These are phyloP conservation scores for Capsicum baccatum DNA, from an alignment of 257 asterid species.

Conservation along the genomic window DNA sequence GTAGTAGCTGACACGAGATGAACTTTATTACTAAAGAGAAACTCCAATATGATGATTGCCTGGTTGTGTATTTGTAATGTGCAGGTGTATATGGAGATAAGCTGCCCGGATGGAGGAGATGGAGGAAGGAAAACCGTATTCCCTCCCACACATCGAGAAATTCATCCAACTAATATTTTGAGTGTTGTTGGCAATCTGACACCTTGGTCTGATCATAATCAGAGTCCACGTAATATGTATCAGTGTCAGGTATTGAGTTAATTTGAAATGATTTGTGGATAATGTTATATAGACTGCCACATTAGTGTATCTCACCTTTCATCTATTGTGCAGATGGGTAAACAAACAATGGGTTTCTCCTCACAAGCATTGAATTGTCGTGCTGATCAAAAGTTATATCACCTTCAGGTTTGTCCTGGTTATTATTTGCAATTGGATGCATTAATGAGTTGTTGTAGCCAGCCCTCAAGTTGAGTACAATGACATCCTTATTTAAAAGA, in stretches of 20 bases:
- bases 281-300: not conserved
- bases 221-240: slow-evolving; percentile 99
- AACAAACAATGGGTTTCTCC: slow-evolving; percentile 97
- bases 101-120: slow-evolving; percentile 94
- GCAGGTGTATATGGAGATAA: slow-evolving; percentile 95
- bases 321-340: slow-evolving; percentile 70
- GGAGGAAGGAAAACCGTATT: slow-evolving; percentile 79
- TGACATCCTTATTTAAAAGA: slow-evolving; percentile 18
- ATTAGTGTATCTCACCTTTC: slow-evolving; percentile 25
- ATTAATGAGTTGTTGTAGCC: slow-evolving; percentile 14
- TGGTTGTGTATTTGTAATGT: slow-evolving; percentile 35
- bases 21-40: slow-evolving; percentile 9
- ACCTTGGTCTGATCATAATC: slow-evolving; percentile 99
- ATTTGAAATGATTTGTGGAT: slow-evolving; percentile 9
- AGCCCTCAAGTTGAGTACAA: slow-evolving; percentile 12
- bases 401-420: slow-evolving; percentile 77
- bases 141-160: slow-evolving; percentile 96
- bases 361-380: slow-evolving; percentile 78
- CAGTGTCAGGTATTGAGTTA: slow-evolving; percentile 85
- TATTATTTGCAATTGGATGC: slow-evolving; percentile 11
- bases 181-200: slow-evolving; percentile 96
- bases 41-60: slow-evolving; percentile 28
- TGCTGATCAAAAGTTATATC: slow-evolving; percentile 98
- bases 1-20: slow-evolving; percentile 7
- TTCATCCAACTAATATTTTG: slow-evolving; percentile 92